These are phyloP conservation scores for Verticillium nonalfalfae DNA, from an alignment of 2,329 filamentous ascomycete genomes.

Conservation along the genomic window DNA sequence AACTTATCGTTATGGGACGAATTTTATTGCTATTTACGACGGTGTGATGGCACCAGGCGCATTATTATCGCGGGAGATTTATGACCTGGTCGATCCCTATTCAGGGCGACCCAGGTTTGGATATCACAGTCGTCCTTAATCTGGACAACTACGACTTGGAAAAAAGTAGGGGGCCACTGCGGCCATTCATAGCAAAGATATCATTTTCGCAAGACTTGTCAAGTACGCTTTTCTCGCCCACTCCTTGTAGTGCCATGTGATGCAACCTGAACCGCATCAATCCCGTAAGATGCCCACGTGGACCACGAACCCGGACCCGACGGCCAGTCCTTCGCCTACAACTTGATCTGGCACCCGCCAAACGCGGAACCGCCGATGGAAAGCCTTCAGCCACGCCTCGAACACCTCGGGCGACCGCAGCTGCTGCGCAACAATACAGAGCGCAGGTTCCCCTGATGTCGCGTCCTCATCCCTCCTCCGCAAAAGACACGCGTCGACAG, in stretches of 20 bases:
- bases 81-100: not conserved
- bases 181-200: not conserved
- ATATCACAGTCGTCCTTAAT: not conserved
- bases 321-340: constrained; percentile 51
- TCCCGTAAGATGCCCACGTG: constrained; percentile 64
- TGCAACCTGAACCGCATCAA: not conserved
- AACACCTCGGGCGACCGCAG: constrained; percentile 81
- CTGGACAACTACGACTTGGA: not conserved
- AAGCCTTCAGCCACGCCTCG: constrained; percentile 68
- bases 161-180: not conserved
- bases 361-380: constrained; percentile 59
- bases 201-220: not conserved
- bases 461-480: constrained; percentile 22
- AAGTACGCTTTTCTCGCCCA: not conserved
- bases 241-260: not conserved
- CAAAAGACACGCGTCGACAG: constrained; percentile 65
- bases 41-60: not conserved
- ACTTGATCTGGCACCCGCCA: constrained; percentile 69
- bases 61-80: not conserved
- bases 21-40: not conserved
- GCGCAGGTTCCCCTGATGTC: constrained; percentile 37
- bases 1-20: constrained; percentile 8
- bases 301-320: constrained; percentile 70
- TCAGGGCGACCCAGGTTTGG: not conserved
- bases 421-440: constrained; percentile 85